Percentiles rank a stretch among this genome's conserved stretches.
Evolutionary conservation across 106 monocot genomes (phyloP).

Genomic region (Vanilla planifolia): DNA sequence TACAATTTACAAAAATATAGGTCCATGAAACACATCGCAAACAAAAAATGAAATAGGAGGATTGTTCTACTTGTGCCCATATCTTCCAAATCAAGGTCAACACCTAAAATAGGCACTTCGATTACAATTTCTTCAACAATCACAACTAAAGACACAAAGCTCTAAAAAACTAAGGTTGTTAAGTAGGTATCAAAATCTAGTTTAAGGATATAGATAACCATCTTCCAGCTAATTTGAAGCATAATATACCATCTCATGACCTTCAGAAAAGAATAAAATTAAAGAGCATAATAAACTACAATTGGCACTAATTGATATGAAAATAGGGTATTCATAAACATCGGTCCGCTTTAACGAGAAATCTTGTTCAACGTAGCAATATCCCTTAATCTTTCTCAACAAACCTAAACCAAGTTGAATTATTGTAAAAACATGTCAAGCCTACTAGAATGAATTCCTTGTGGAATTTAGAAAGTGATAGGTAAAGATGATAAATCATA

Average conservation of each 20-base stretch:
- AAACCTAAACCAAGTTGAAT: too few relatives aligned
- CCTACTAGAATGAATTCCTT: too few relatives aligned
- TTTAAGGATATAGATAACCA: background rate
- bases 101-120: background rate
- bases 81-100: background rate
- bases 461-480: too few relatives aligned
- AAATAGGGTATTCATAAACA: too few relatives aligned
- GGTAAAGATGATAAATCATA: too few relatives aligned
- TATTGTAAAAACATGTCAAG: too few relatives aligned
- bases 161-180: background rate
- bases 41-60: background rate
- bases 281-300: too few relatives aligned
- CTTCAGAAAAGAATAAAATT: too few relatives aligned
- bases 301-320: too few relatives aligned
- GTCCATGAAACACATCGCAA: background rate
- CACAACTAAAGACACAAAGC: background rate
- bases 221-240: background rate
- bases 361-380: too few relatives aligned
- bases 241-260: background rate
- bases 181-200: constrained; percentile 5
- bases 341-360: too few relatives aligned
- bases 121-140: background rate
- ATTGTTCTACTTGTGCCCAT: background rate
- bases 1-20: background rate
- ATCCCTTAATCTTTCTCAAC: too few relatives aligned